These are phyloP conservation scores for Solanum acaule DNA, from an alignment of 257 asterid genomes.

Conservation along the genomic window DNA sequence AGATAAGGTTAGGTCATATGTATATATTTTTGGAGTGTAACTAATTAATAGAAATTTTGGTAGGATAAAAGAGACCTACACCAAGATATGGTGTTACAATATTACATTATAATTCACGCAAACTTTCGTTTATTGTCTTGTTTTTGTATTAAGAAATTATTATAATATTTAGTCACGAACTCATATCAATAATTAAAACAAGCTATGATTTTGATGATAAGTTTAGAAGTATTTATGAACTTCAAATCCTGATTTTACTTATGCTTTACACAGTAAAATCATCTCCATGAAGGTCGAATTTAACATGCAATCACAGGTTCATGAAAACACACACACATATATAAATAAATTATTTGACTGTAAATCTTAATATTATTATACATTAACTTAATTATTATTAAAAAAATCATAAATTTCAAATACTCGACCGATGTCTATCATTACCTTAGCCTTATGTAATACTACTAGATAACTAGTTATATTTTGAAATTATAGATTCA, in stretches of 20 bases:
- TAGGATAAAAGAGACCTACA: background rate
- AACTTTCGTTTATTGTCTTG: background rate
- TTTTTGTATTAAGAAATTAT: background rate
- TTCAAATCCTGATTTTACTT: background rate
- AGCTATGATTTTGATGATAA: background rate
- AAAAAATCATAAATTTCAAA: background rate
- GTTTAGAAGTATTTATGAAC: background rate
- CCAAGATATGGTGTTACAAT: background rate
- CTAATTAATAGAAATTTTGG: background rate
- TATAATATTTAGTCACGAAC: background rate
- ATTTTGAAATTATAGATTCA: background rate
- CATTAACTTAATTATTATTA: background rate
- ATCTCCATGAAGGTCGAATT: background rate
- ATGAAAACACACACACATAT: background rate
- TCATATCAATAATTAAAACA: background rate
- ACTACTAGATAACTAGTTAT: background rate
- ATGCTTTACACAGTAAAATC: background rate
- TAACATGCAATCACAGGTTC: background rate
- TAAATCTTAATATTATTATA: background rate
- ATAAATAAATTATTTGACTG: background rate
- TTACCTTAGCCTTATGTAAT: background rate
- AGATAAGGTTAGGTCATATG: background rate
- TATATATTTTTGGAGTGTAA: background rate
- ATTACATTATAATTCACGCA: rapidly evolving
- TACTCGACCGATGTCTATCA: rapidly evolving